Evolutionary conservation across 805 yeast species (phyloP), one percentile per base, ranked within the genome.

Genomic region (Candida maesae): DNA sequence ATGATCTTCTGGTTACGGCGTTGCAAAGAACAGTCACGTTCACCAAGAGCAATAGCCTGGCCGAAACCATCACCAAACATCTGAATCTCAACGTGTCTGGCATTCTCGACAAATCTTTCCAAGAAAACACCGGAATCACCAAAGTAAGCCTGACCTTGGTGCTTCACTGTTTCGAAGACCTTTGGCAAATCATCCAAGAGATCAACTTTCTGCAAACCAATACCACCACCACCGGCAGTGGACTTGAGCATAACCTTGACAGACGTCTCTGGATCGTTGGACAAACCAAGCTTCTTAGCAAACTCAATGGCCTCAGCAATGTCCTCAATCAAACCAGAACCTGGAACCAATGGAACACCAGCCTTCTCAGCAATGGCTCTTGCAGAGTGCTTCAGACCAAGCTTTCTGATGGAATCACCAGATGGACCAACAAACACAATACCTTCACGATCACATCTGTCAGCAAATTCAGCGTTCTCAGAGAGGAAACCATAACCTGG

Each of bases 141-240:
- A 58, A 91, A 91, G 61, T 87, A 91, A 0, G 95, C 77, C 59
- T 79, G 74, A 50, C 97, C 99, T 66, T 89, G 96, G 65, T 89
- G 96, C 59, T 87, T 83, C 33, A 93, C 98, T 9, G 95, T 82
- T 56, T 78, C 84, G 65, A 88, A 91, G 12, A 90, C 95, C 47
- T 84, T 68, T 65, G 79, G 86, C 49, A 93, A 79, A 45, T 93
- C 97, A 15, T 63, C 79, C 51, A 77, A 85, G 26, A 79, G 73
- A 56, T 90, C 96, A 44, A 90, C 97, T 60, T 89, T 85, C 64
- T 91, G 97, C 53, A 91, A 70, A 50, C 99, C 99, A 58, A 91
- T 91, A 66, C 99, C 99, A 65, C 99, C 99, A 58, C 99, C 99
- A 61, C 99, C 99, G 19, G 98, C 98, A 46, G 99, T 93, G 19